Conservation (phyloP, 202 grass and related monocot species). For the Setaria viridis region DNA sequence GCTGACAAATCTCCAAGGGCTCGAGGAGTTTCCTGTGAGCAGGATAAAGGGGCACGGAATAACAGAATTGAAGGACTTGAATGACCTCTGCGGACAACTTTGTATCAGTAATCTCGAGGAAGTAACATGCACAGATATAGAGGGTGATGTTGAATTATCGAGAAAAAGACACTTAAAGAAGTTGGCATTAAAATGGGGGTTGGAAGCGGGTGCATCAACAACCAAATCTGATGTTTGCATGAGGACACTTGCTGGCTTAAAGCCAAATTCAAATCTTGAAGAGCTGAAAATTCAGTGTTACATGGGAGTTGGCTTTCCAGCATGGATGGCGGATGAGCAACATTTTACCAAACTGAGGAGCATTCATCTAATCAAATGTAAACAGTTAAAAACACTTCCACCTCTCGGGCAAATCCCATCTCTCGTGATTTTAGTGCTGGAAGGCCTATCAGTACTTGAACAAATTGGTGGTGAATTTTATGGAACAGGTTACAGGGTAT, state of each 20-base stretch:
- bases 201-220: not conserved
- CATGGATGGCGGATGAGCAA: slow-evolving; percentile 35
- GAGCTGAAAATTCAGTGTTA: slow-evolving; percentile 40
- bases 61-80: slow-evolving; percentile 48
- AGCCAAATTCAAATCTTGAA: slow-evolving; percentile 47
- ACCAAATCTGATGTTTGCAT: not conserved
- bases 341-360: slow-evolving; percentile 22
- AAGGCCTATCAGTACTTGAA: slow-evolving; percentile 5
- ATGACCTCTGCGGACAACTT: slow-evolving; percentile 35
- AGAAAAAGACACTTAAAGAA: slow-evolving; percentile 49
- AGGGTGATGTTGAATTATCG: slow-evolving; percentile 8
- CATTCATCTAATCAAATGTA: slow-evolving; percentile 10
- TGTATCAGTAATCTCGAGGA: slow-evolving; percentile 45
- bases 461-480: slow-evolving; percentile 48
- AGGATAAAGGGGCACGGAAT: slow-evolving; percentile 39
- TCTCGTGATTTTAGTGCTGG: slow-evolving; percentile 30
- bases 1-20: slow-evolving; percentile 43
- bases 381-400: slow-evolving; percentile 25
- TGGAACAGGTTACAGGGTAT: slow-evolving; percentile 25
- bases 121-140: slow-evolving; percentile 33
- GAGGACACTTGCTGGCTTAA: slow-evolving; percentile 37
- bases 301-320: slow-evolving; percentile 15
- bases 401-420: slow-evolving; percentile 45
- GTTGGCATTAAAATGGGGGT: slow-evolving; percentile 35
- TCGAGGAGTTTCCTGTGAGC: slow-evolving; percentile 47